Conservation (phyloP, 108 stramenopile genomes). For the Seminavis robusta region DNA sequence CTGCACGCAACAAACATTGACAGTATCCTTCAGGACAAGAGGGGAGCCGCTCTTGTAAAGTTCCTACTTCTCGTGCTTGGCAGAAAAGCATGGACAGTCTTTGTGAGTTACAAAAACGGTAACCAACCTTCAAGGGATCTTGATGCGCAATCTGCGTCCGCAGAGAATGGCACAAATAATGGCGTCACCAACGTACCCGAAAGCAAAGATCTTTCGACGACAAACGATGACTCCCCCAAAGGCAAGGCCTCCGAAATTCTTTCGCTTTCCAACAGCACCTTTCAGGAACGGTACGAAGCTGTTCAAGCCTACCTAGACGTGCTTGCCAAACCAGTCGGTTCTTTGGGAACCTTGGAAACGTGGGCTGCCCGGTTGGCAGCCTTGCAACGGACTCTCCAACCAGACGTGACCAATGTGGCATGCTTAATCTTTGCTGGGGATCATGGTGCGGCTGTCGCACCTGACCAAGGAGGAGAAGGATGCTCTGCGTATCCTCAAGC, state of each 20-base stretch:
- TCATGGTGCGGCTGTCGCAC: constrained; percentile 63
- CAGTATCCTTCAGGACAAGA: not conserved
- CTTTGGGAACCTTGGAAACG: constrained; percentile 70
- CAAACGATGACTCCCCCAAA: not conserved
- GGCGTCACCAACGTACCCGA: too few relatives aligned
- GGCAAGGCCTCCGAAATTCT: constrained; percentile 4
- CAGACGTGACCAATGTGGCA: constrained; percentile 21
- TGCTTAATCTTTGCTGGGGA: constrained; percentile 78
- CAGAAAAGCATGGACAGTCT: not conserved
- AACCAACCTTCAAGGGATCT: too few relatives aligned
- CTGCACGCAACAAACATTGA: too few relatives aligned
- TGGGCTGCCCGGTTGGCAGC: constrained; percentile 61
- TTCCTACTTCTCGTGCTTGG: not conserved
- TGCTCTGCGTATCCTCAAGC: constrained; percentile 70
- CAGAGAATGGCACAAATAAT: too few relatives aligned
- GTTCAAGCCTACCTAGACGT: constrained; percentile 52
- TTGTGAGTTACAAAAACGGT: too few relatives aligned
- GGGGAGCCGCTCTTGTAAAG: not conserved
- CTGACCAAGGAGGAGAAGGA: constrained; percentile 54
- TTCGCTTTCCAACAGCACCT: constrained; percentile 5
- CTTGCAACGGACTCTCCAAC: constrained; percentile 39
- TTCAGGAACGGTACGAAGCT: constrained; percentile 39
- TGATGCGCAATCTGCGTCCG: too few relatives aligned
- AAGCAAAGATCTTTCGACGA: too few relatives aligned
- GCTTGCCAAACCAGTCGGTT: constrained; percentile 79